These are phyloP conservation scores for Canna indica DNA, from an alignment of 176 grass and related monocot species.

Conservation along the genomic window DNA sequence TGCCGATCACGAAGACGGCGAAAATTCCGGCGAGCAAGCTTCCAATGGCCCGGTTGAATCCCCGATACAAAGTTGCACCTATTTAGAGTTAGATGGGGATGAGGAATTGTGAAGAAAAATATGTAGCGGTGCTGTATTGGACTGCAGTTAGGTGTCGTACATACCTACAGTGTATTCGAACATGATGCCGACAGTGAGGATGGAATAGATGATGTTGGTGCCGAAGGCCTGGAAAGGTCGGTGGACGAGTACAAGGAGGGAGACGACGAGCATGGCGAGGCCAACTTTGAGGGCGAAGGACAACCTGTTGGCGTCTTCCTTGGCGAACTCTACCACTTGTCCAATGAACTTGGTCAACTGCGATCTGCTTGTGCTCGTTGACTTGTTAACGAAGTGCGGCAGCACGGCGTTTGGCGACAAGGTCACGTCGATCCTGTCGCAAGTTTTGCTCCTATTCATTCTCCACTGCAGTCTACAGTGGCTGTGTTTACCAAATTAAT, in stretches of 20 bases:
- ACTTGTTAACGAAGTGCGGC: constrained; percentile 18
- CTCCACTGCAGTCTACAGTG: background rate
- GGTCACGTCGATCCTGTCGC: constrained; percentile 26
- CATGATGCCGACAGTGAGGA: constrained; percentile 55
- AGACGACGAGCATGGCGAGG: constrained; percentile 47
- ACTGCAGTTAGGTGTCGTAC: no score
- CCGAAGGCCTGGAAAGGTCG: constrained; percentile 40
- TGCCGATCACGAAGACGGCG: constrained; percentile 28
- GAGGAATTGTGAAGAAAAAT: background rate
- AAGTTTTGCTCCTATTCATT: constrained; percentile 29
- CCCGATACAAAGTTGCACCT: constrained; percentile 50
- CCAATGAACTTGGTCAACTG: background rate
- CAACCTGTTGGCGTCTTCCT: constrained; percentile 32
- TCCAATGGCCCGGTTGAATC: constrained; percentile 41
- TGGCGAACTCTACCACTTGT: constrained; percentile 31
- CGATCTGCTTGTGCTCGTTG: background rate
- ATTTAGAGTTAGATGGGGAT: no score
- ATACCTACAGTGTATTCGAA: constrained; percentile 63
- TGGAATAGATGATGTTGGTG: constrained; percentile 40
- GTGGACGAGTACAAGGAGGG: constrained; percentile 30
- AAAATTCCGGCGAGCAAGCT: constrained; percentile 30
- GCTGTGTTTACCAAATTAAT: background rate
- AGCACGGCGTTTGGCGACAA: constrained; percentile 44
- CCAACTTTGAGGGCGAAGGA: constrained; percentile 41
- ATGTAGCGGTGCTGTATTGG: background rate